A percentile compares a stretch with the other conserved stretches of the same genome.
Evolutionary conservation across 805 yeast species (phyloP).

Genomic region (Monosporozyma servazzii): DNA sequence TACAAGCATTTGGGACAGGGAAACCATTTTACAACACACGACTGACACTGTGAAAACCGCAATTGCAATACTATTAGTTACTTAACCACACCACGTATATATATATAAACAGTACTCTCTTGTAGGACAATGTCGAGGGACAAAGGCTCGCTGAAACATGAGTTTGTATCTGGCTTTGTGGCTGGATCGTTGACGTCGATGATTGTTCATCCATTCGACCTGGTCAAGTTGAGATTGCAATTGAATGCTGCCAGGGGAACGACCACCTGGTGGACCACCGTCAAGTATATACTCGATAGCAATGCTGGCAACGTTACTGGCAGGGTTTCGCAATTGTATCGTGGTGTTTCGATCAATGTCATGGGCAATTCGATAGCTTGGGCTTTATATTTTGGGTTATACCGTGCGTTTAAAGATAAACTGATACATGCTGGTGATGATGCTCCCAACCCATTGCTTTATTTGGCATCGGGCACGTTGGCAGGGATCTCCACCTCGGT

Average conservation of each 20-base stretch:
- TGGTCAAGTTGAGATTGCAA: constrained; percentile 76
- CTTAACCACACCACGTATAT: not conserved
- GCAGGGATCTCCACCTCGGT: constrained; percentile 74
- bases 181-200: constrained; percentile 80
- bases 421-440: not conserved
- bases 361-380: constrained; percentile 82
- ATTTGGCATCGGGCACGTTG: constrained; percentile 45
- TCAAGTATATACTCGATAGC: not conserved
- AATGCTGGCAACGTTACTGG: not conserved
- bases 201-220: constrained; percentile 81
- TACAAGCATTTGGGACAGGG: constrained; percentile 3
- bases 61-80: too few species aligned
- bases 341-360: constrained; percentile 75
- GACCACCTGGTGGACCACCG: not conserved
- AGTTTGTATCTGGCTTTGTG: constrained; percentile 58
- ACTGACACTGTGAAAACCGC: not conserved
- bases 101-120: not conserved
- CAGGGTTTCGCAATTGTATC: constrained; percentile 35
- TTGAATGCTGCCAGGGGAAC: constrained; percentile 31
- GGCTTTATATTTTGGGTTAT: constrained; percentile 78
- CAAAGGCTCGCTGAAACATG: constrained; percentile 30
- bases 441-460: constrained; percentile 30
- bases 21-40: not conserved
- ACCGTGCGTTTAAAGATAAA: constrained; percentile 49
- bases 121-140: not conserved